Evolutionary conservation across 352 stramenopile species (phyloP).

Genomic region (Pythium grandisporangium): DNA sequence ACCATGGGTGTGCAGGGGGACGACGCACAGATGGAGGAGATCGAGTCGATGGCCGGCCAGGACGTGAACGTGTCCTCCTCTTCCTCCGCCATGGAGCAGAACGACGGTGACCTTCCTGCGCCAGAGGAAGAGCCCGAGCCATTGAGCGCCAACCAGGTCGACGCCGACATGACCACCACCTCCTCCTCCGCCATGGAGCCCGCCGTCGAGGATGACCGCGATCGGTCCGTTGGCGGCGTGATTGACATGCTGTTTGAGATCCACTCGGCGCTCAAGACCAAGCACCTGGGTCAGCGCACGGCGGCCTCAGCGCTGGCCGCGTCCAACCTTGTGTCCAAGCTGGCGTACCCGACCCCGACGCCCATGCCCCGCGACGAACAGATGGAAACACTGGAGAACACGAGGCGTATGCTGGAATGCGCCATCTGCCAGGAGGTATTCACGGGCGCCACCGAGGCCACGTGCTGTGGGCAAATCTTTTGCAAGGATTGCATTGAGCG

Average conservation of each 20-base stretch:
- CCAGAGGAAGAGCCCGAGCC: constrained; percentile 10
- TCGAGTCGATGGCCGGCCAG: constrained; percentile 5
- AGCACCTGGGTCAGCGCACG: constrained; percentile 68
- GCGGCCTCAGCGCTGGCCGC: constrained; percentile 59
- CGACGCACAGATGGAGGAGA: constrained; percentile 13
- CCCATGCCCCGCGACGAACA: constrained; percentile 69
- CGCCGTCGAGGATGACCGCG: not conserved
- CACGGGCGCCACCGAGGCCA: constrained; percentile 57
- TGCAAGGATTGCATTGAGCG: constrained; percentile 79
- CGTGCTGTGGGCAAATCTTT: constrained; percentile 80
- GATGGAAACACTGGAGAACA: constrained; percentile 71
- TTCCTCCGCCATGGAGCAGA: not conserved
- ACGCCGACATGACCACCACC: no score
- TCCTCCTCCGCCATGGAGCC: no score
- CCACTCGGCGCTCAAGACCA: constrained; percentile 70
- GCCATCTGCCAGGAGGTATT: constrained; percentile 83
- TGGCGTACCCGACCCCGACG: constrained; percentile 39
- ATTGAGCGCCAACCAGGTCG: no score
- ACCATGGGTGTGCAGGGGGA: constrained; percentile 6
- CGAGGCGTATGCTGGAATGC: constrained; percentile 80
- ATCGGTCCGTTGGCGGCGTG: constrained; percentile 38
- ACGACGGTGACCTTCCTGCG: not conserved
- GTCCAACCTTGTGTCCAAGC: constrained; percentile 65
- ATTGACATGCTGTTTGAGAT: constrained; percentile 84
- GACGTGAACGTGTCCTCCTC: constrained; percentile 6